These are phyloP conservation scores for Lodderomyces jiufengensis DNA, from an alignment of 1,139 yeast species.

Conservation along the genomic window DNA sequence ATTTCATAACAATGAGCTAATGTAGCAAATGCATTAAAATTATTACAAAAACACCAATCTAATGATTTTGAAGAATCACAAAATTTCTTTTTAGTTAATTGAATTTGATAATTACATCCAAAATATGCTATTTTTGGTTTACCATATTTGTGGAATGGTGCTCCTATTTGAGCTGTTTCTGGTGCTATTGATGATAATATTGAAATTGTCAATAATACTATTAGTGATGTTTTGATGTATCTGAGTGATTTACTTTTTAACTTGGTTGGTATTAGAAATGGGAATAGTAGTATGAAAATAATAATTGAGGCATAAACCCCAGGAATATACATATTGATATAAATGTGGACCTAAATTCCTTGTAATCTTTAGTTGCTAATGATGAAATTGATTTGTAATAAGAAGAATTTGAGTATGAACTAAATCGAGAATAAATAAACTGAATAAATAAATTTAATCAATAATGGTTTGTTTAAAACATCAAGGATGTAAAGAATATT, in stretches of 20 bases:
- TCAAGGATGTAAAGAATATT: no score
- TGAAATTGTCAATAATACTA: slow-evolving; percentile 19
- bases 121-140: slow-evolving; percentile 27
- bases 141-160: slow-evolving; percentile 34
- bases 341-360: not conserved
- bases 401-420: no score
- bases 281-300: slow-evolving; percentile 17
- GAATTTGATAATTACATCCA: slow-evolving; percentile 30
- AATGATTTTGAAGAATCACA: slow-evolving; percentile 17
- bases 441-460: no score
- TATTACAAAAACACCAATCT: slow-evolving; percentile 26
- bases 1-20: slow-evolving; percentile 34
- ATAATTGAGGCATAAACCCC: slow-evolving; percentile 19
- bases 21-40: slow-evolving; percentile 37
- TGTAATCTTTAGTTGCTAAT: not conserved
- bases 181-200: slow-evolving; percentile 29
- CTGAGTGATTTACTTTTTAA: slow-evolving; percentile 13
- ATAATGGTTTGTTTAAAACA: no score
- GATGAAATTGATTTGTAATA: no score
- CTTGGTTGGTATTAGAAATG: slow-evolving; percentile 19
- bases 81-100: slow-evolving; percentile 20
- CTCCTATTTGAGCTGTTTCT: slow-evolving; percentile 28
- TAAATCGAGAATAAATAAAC: no score
- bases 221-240: slow-evolving; percentile 13
- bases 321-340: slow-evolving; percentile 17